A percentile compares a stretch with the other conserved stretches of the same genome.
These are phyloP conservation scores for Vitis riparia DNA, from an alignment of 164 flowering plant species.

Conservation along the genomic window DNA sequence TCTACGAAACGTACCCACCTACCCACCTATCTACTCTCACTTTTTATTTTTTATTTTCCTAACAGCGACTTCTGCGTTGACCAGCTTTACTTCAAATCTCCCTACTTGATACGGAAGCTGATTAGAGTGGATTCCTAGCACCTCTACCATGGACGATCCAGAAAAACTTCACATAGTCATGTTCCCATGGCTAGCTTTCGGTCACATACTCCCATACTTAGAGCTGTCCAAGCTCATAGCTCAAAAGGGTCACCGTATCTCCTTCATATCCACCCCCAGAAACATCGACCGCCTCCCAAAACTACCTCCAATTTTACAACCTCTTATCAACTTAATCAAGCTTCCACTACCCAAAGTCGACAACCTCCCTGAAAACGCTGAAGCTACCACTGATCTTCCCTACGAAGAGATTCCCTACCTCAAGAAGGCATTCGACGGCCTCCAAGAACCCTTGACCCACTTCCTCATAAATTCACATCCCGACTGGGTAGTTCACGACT, in stretches of 20 bases:
- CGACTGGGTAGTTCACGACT: conserved; percentile 41
- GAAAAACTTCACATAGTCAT: conserved; percentile 18
- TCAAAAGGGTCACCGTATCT: conserved; percentile 32
- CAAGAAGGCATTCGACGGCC: conserved; percentile 25
- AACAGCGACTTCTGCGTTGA: no score
- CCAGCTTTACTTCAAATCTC: no score
- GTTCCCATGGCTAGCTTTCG: conserved; percentile 49
- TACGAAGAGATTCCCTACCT: conserved; percentile 13
- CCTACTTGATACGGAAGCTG: no score
- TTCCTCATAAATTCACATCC: conserved; percentile 10
- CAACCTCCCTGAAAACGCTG: conserved; percentile 22
- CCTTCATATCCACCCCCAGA: conserved; percentile 29
- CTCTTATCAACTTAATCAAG: conserved; percentile 15
- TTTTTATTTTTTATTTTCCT: no score
- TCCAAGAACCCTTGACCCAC: conserved; percentile 4
- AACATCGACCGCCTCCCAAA: conserved; percentile 31
- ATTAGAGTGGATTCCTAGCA: no score
- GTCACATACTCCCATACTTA: conserved; percentile 41
- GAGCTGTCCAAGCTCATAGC: conserved; percentile 43
- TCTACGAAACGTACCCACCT: no score
- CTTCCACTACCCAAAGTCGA: conserved; percentile 13
- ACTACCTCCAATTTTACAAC: conserved; percentile 12
- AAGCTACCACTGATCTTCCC: conserved; percentile 34
- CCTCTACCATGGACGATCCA: no score
- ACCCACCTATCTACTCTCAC: no score